These are phyloP conservation scores for Lactarius vividus DNA, from an alignment of 768 basidiomycete species.

Conservation along the genomic window DNA sequence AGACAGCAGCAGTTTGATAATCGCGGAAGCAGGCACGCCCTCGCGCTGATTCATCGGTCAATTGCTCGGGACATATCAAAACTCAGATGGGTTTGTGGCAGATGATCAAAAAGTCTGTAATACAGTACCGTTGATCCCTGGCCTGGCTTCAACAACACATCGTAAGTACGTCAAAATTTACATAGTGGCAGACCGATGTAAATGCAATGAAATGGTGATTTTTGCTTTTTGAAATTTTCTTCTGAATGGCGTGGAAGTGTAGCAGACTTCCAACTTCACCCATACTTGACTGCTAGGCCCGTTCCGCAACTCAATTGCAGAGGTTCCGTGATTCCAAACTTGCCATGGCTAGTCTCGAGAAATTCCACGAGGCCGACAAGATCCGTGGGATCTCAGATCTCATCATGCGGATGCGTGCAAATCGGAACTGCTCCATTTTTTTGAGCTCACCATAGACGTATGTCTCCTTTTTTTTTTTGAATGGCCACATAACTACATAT, in stretches of 20 bases:
- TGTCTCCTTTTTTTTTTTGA: neutral
- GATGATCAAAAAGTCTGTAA: neutral
- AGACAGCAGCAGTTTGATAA: neutral
- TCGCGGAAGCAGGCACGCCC: neutral
- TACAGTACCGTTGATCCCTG: neutral
- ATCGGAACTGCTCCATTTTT: neutral
- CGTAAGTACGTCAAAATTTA: too few species aligned
- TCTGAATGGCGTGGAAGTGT: too few species aligned
- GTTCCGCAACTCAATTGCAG: too few species aligned
- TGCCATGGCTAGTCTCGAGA: neutral
- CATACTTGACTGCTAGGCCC: too few species aligned
- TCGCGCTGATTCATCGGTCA: neutral
- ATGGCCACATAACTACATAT: neutral
- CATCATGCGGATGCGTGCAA: too few species aligned
- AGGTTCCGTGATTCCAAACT: neutral
- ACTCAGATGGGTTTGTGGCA: neutral
- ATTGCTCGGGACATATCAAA: neutral
- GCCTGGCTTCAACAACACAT: too few species aligned
- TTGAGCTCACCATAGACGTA: neutral
- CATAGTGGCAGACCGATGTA: too few species aligned
- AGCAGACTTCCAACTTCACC: too few species aligned
- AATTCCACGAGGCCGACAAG: neutral
- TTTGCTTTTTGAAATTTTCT: too few species aligned
- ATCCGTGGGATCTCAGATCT: neutral
- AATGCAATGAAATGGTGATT: too few species aligned